Conservation (phyloP, 2,329 filamentous ascomycete species). For the Fusarium chaquense region DNA sequence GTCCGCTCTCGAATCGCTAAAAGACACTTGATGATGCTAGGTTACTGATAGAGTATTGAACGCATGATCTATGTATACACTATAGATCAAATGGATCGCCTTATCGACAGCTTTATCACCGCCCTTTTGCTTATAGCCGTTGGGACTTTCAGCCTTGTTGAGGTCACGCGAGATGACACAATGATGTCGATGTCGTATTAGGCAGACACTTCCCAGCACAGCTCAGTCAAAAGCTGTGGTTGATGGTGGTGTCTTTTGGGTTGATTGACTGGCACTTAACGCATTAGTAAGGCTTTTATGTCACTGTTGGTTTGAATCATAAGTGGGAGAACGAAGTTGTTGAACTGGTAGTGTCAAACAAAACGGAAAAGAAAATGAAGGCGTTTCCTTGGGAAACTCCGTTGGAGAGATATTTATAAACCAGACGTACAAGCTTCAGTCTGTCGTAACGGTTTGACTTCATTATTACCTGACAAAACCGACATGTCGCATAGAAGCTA, state of each 20-base stretch:
- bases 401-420: background rate
- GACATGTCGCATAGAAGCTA: background rate
- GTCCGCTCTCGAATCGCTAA: background rate
- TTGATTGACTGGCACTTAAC: background rate
- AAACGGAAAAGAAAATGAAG: too few species aligned
- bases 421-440: background rate
- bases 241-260: background rate
- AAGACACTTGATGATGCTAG: background rate
- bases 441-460: background rate
- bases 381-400: too few species aligned
- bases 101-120: background rate
- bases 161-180: background rate
- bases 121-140: background rate
- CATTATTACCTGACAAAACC: background rate
- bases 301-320: background rate
- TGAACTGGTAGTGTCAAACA: background rate
- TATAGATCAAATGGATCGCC: background rate
- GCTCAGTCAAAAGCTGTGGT: background rate
- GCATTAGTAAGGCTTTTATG: background rate
- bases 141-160: fast-evolving
- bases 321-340: background rate
- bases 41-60: fast-evolving
- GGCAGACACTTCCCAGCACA: background rate
- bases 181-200: background rate
- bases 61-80: background rate